A percentile compares a stretch with the other conserved stretches of the same genome.
phyloP scores from a whole-genome alignment of 371 early-diverging fungal species.

The Synchytrium microbalum region DNA sequence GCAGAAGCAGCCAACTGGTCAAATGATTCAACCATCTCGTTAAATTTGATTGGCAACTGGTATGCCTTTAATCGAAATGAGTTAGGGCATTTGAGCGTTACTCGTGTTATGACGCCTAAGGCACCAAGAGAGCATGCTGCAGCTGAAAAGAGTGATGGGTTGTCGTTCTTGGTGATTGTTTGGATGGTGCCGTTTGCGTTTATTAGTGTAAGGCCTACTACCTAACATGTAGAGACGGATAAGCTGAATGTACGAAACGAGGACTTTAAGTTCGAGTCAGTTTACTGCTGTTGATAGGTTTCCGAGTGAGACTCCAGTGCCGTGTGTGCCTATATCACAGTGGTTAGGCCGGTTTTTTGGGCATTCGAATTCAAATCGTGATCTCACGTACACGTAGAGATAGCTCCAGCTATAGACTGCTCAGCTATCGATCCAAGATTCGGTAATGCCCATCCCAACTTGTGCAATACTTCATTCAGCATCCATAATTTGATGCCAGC shows the following conservation, averaged over 20 bases:
- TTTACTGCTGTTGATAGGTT: conserved; percentile 59
- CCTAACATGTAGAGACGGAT: not conserved
- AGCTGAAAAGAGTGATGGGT: conserved; percentile 55
- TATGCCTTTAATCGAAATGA: conserved; percentile 59
- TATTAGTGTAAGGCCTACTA: not conserved
- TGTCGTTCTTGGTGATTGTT: conserved; percentile 38
- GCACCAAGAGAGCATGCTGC: conserved; percentile 69
- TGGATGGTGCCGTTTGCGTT: not conserved
- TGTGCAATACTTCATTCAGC: conserved; percentile 50
- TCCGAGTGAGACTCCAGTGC: conserved; percentile 65
- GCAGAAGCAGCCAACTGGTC: conserved; percentile 51
- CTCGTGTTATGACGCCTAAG: conserved; percentile 64
- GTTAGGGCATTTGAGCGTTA: conserved; percentile 63
- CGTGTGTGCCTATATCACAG: conserved; percentile 51
- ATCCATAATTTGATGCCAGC: conserved; percentile 63
- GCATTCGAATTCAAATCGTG: too few relatives aligned
- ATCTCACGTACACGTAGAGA: conserved; percentile 56
- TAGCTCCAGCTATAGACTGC: conserved; percentile 68
- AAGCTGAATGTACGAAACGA: too few relatives aligned
- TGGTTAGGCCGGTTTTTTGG: too few relatives aligned
- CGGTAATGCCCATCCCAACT: conserved; percentile 58
- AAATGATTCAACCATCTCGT: conserved; percentile 50
- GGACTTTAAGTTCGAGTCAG: too few relatives aligned
- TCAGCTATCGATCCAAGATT: conserved; percentile 79
- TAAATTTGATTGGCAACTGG: conserved; percentile 56